A percentile compares a stretch with the other conserved stretches of the same genome.
These are phyloP conservation scores for Chaetomiaceae sp. DNA, from an alignment of 2,329 filamentous ascomycete genomes.

Conservation along the genomic window DNA sequence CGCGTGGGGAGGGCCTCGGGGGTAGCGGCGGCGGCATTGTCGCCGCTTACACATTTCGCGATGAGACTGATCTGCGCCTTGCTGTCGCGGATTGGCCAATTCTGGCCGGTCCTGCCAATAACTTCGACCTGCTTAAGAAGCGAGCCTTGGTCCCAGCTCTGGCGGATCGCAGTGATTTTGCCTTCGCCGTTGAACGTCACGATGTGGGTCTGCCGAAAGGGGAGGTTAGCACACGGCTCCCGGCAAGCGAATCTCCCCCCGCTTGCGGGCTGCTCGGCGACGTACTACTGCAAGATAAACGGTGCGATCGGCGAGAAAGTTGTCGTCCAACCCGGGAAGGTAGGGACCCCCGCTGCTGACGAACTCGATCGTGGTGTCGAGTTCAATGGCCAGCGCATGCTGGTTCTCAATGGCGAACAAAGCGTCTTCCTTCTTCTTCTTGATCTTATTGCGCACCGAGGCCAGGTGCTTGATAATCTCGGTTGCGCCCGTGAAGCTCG, in stretches of 20 bases:
- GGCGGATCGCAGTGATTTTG: slow-evolving; percentile 80
- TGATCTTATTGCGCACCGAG: slow-evolving; percentile 64
- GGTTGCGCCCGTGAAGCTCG: slow-evolving; percentile 60
- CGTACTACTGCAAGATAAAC: slow-evolving; percentile 77
- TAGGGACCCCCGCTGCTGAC: slow-evolving; percentile 74
- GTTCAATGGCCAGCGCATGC: slow-evolving; percentile 65
- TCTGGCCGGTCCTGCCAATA: slow-evolving; percentile 82
- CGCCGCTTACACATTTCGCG: slow-evolving; percentile 49
- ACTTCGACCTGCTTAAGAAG: slow-evolving; percentile 90
- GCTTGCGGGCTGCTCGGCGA: slow-evolving; percentile 21
- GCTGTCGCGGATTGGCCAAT: slow-evolving; percentile 91
- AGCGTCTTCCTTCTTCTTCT: slow-evolving; percentile 75
- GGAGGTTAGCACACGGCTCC: slow-evolving; percentile 13
- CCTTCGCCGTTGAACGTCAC: slow-evolving; percentile 71
- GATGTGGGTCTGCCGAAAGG: slow-evolving; percentile 63
- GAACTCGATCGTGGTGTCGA: slow-evolving; percentile 81
- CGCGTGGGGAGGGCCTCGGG: slow-evolving; percentile 35
- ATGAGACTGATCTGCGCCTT: slow-evolving; percentile 78
- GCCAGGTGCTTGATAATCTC: slow-evolving; percentile 79
- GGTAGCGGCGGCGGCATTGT: slow-evolving; percentile 26
- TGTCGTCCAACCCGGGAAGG: slow-evolving; percentile 85
- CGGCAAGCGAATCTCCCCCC: background rate
- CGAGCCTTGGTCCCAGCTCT: slow-evolving; percentile 92
- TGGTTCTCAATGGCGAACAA: slow-evolving; percentile 67
- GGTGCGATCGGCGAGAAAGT: slow-evolving; percentile 78